These are phyloP conservation scores for Chaetomium sp. DNA, from an alignment of 2,329 filamentous ascomycete species.

Conservation along the genomic window DNA sequence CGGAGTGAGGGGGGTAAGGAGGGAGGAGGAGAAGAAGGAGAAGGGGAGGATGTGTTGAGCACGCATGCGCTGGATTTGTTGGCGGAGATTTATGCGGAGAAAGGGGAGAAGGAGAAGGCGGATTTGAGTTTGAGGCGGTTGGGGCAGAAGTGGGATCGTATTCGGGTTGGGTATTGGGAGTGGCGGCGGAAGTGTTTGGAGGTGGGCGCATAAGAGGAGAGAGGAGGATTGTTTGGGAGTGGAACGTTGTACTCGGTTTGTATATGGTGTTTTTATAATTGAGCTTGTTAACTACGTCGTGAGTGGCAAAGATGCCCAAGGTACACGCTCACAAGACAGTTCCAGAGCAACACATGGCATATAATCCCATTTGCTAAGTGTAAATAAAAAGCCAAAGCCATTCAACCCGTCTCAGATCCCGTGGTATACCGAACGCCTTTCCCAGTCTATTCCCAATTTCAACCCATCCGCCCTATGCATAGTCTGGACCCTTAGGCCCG, in stretches of 20 bases:
- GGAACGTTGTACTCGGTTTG: not conserved
- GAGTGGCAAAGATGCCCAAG: too few relatives aligned
- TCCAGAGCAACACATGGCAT: too few relatives aligned
- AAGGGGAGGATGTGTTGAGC: slow-evolving; percentile 48
- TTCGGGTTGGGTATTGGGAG: slow-evolving; percentile 88
- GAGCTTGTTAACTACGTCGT: not conserved
- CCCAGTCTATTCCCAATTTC: not conserved
- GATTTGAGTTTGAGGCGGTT: slow-evolving; percentile 65
- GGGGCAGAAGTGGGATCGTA: slow-evolving; percentile 81
- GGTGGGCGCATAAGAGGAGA: not conserved
- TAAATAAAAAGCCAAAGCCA: not conserved
- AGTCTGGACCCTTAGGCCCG: too few relatives aligned
- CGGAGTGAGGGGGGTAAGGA: too few relatives aligned
- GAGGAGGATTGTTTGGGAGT: too few relatives aligned
- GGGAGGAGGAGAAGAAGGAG: slow-evolving; percentile 32
- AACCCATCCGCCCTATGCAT: too few relatives aligned
- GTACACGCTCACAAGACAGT: too few relatives aligned
- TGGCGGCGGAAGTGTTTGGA: slow-evolving; percentile 54
- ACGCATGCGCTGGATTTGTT: slow-evolving; percentile 66
- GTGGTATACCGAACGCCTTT: slow-evolving; percentile 4
- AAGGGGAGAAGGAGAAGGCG: slow-evolving; percentile 55
- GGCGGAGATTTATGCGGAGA: slow-evolving; percentile 59
- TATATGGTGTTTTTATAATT: not conserved
- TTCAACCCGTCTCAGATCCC: not conserved
- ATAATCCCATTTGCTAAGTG: too few relatives aligned